phyloP scores from a whole-genome alignment of 805 yeast genomes.

The Brettanomyces bruxellensis region DNA sequence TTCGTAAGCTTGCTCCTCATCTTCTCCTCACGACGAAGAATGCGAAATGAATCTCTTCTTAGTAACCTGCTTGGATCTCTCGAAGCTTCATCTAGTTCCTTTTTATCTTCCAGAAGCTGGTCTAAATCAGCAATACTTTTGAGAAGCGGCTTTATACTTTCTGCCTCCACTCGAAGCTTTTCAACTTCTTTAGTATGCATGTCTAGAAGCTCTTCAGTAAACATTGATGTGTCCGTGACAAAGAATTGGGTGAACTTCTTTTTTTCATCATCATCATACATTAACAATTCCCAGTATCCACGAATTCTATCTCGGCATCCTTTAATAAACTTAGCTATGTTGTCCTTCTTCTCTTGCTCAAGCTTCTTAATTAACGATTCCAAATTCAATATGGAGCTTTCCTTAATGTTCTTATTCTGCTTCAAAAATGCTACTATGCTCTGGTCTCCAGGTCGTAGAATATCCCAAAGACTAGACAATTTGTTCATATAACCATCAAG shows the following conservation, averaged over 20 bases:
- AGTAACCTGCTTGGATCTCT: conserved; percentile 74
- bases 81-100: conserved; percentile 55
- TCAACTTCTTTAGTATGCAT: conserved; percentile 57
- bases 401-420: conserved; percentile 38
- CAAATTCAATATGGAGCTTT: conserved; percentile 38
- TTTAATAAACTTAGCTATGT: conserved; percentile 58
- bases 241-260: conserved; percentile 34
- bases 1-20: conserved; percentile 59
- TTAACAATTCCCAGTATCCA: conserved; percentile 53
- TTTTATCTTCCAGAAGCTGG: conserved; percentile 49
- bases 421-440: conserved; percentile 27
- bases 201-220: conserved; percentile 51
- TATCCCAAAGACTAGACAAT: conserved; percentile 36
- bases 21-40: conserved; percentile 73
- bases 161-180: conserved; percentile 39
- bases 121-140: conserved; percentile 46
- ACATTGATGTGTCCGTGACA: conserved; percentile 28
- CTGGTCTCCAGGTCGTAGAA: conserved; percentile 27
- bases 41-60: conserved; percentile 68
- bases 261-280: conserved; percentile 46
- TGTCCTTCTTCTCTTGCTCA: conserved; percentile 48
- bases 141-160: conserved; percentile 45
- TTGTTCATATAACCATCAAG: conserved; percentile 25
- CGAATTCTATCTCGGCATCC: conserved; percentile 53
- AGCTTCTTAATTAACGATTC: conserved; percentile 50